Conservation (phyloP, 1,284 basidiomycete genomes). For the Schizopora paradoxa region DNA sequence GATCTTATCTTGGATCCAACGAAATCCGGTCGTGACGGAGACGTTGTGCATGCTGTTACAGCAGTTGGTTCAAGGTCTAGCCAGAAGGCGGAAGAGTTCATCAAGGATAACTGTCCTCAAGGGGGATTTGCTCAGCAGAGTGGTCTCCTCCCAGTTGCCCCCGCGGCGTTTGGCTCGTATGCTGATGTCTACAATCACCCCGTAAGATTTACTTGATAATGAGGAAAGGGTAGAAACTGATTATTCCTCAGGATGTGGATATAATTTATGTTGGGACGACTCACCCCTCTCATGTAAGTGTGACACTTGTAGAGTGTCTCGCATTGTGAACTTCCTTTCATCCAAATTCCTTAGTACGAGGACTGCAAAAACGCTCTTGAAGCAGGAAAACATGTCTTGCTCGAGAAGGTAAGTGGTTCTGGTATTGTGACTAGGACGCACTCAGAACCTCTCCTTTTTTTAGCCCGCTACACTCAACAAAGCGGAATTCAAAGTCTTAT, state of each 20-base stretch:
- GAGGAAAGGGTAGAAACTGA: not conserved
- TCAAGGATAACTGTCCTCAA: conserved; percentile 23
- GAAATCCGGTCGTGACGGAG: conserved; percentile 30
- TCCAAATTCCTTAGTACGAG: conserved; percentile 13
- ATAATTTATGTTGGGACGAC: conserved; percentile 41
- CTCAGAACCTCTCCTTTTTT: not conserved
- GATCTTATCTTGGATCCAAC: conserved; percentile 21
- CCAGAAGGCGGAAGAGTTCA: conserved; percentile 36
- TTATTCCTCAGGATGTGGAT: conserved; percentile 32
- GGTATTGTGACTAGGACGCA: not conserved
- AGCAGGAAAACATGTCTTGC: conserved; percentile 16
- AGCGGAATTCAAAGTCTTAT: conserved; percentile 16
- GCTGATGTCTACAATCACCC: conserved; percentile 32
- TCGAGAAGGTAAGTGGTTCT: conserved; percentile 14
- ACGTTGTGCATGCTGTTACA: conserved; percentile 38
- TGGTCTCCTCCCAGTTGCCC: conserved; percentile 10
- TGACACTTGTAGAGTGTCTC: not conserved
- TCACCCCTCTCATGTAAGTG: conserved; percentile 36
- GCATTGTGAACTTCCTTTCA: not conserved
- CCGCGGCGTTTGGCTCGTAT: conserved; percentile 37
- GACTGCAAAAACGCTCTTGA: conserved; percentile 15
- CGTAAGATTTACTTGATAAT: conserved; percentile 4
- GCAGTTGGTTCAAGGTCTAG: conserved; percentile 37
- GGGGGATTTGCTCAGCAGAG: conserved; percentile 23
- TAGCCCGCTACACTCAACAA: conserved; percentile 17